Evolutionary conservation across 2,329 filamentous ascomycete species (phyloP), one percentile per base, ranked within the genome.

Genomic region (Cercospora sp.): DNA sequence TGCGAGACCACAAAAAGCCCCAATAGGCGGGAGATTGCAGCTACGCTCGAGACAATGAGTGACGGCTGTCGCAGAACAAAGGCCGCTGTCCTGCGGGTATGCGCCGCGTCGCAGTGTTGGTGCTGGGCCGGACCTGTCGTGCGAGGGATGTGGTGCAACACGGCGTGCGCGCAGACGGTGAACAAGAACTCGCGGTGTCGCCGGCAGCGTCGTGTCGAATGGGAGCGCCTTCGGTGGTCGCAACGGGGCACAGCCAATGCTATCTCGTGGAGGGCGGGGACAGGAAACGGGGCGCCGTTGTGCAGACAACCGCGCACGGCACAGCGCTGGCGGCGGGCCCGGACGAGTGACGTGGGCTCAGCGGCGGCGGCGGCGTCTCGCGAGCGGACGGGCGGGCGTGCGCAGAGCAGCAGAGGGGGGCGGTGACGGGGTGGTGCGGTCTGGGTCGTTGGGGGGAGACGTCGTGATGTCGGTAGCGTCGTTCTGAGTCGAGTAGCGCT

Each of bases 21-120:
- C 63, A 69, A 69, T 53, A 53, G 67, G 65, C 67, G 68, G 66
- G 67, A 73, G 61, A 72, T 72, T 73, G 71, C 69, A 71, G 67
- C 61, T 37, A 40, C 49, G 49, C 40, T 61, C 34, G 53, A 63
- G 66, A 74, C 72, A 74, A 74, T 74, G 72, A 70, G 63, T 66
- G 67, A 65, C 58, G 60, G 66, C 26, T 34, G 68, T 64, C 69
- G 67, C 68, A 62, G 61, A 58, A 72, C 70, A 71, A 71, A 71
- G 69, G 58, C 65, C 34, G 65, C 58, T 63, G 66, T 66, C 40
- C 62, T 61, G 55, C 59, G 28, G 24, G 61, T 43, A 53, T 61
- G 61, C 60, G 57, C 53, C 57, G 37, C 37, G 37, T 64, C 30
- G 62, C 49, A 58, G 30, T 55, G 62, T 51, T 57, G 51, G 62